A percentile compares a stretch with the other conserved stretches of the same genome.
Evolutionary conservation across 2,329 filamentous ascomycete genomes (phyloP).

Genomic region (Aspergillus tamarii): DNA sequence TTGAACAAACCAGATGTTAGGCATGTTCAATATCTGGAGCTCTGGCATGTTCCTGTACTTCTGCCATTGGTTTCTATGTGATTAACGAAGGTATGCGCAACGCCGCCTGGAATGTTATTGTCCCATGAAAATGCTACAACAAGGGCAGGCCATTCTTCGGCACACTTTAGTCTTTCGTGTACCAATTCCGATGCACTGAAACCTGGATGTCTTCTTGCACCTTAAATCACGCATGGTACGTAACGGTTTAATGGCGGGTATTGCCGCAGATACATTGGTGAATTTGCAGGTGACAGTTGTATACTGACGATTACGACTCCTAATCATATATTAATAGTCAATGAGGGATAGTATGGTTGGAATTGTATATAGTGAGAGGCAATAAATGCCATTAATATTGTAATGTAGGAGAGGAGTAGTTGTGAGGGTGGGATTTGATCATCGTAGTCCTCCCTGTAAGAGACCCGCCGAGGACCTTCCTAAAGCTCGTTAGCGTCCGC

Average conservation of each 20-base stretch:
- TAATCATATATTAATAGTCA: no score
- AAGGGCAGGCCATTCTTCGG: neutral
- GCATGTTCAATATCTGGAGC: neutral
- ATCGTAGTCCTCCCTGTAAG: neutral
- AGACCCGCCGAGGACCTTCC: neutral
- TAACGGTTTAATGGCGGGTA: neutral
- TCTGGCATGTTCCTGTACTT: neutral
- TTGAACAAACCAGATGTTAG: neutral
- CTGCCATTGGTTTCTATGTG: neutral
- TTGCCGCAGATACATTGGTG: neutral
- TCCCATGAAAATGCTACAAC: neutral
- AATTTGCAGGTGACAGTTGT: neutral
- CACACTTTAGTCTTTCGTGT: neutral
- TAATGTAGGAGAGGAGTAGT: neutral
- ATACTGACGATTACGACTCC: neutral
- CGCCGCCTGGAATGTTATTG: neutral
- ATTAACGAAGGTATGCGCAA: neutral
- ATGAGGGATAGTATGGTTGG: neutral
- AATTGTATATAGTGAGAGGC: neutral
- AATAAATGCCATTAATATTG: neutral
- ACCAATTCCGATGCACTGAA: neutral
- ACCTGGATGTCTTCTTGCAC: neutral
- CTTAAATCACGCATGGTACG: neutral
- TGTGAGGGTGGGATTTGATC: neutral
- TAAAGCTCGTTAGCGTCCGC: neutral